Percentiles rank a stretch among this genome's conserved stretches.
Evolutionary conservation across 179 eudicot genomes (phyloP).

Genomic region (Beta macrorhiza): DNA sequence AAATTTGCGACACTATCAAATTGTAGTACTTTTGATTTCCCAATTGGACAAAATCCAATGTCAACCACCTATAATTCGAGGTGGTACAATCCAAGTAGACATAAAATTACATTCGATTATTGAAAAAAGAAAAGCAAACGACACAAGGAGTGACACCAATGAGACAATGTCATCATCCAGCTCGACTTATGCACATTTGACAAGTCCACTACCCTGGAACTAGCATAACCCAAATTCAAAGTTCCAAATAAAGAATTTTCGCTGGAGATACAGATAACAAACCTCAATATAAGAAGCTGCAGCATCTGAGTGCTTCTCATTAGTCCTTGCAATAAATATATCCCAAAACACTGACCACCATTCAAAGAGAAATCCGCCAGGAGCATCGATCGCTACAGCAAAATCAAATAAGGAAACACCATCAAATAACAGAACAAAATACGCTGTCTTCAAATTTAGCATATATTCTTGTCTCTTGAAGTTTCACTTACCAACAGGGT

Average conservation of each 20-base stretch:
- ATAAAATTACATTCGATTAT: neutral
- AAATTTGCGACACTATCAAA: neutral
- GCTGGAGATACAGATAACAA: neutral
- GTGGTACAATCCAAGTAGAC: neutral
- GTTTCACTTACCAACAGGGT: slow-evolving; percentile 46
- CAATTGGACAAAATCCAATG: neutral
- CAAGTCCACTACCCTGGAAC: neutral
- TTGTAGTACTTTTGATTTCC: neutral
- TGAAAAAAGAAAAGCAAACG: neutral
- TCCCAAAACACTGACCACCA: slow-evolving; percentile 73
- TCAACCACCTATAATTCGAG: neutral
- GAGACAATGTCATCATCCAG: neutral
- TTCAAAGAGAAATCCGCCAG: slow-evolving; percentile 58
- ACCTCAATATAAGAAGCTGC: slow-evolving; percentile 52
- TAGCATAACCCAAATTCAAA: neutral
- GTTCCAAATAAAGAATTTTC: neutral
- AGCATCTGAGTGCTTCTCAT: slow-evolving; percentile 41
- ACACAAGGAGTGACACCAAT: neutral
- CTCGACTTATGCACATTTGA: neutral
- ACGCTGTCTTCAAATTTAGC: neutral
- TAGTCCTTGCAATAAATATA: slow-evolving; percentile 51
- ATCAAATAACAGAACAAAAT: neutral
- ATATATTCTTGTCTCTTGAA: slow-evolving; percentile 10
- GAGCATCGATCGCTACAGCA: slow-evolving; percentile 53
- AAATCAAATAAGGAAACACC: slow-evolving; percentile 7